Evolutionary conservation across 2,329 filamentous ascomycete genomes (phyloP).

Genomic region (Claviceps capensis): DNA sequence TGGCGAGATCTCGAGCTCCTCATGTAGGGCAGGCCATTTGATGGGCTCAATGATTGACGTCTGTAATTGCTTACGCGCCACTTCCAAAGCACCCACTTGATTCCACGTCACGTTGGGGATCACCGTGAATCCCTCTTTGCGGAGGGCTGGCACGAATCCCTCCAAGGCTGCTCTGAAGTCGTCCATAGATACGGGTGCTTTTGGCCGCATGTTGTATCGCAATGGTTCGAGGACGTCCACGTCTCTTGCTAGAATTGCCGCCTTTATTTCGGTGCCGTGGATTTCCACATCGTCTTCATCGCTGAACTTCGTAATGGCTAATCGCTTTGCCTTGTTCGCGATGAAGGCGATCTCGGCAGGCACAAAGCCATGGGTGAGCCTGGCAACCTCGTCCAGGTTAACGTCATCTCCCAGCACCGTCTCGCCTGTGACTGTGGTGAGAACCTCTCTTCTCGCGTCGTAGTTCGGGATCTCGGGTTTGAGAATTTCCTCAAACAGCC

Average conservation of each 20-base stretch:
- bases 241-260: slow-evolving; percentile 2
- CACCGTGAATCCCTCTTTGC: slow-evolving; percentile 82
- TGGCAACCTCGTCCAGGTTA: slow-evolving; percentile 61
- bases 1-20: slow-evolving; percentile 61
- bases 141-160: slow-evolving; percentile 41
- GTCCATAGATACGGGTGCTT: slow-evolving; percentile 14
- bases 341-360: slow-evolving; percentile 70
- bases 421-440: slow-evolving; percentile 57
- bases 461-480: slow-evolving; percentile 82
- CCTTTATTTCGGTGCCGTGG: slow-evolving; percentile 1
- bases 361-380: slow-evolving; percentile 82
- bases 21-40: slow-evolving; percentile 64
- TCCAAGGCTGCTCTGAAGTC: slow-evolving; percentile 66
- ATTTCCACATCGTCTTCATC: slow-evolving; percentile 15
- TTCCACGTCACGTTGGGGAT: slow-evolving; percentile 89
- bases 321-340: slow-evolving; percentile 30
- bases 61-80: slow-evolving; percentile 68
- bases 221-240: not conserved
- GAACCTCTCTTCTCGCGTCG: slow-evolving; percentile 60
- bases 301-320: slow-evolving; percentile 19
- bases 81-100: slow-evolving; percentile 73
- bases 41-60: slow-evolving; percentile 86
- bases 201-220: not conserved
- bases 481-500: slow-evolving; percentile 70
- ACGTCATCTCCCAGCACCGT: slow-evolving; percentile 54